A percentile compares a stretch with the other conserved stretches of the same genome.
These are phyloP conservation scores for Colletotrichum sp. DNA, from an alignment of 2,329 filamentous ascomycete genomes.

Conservation along the genomic window DNA sequence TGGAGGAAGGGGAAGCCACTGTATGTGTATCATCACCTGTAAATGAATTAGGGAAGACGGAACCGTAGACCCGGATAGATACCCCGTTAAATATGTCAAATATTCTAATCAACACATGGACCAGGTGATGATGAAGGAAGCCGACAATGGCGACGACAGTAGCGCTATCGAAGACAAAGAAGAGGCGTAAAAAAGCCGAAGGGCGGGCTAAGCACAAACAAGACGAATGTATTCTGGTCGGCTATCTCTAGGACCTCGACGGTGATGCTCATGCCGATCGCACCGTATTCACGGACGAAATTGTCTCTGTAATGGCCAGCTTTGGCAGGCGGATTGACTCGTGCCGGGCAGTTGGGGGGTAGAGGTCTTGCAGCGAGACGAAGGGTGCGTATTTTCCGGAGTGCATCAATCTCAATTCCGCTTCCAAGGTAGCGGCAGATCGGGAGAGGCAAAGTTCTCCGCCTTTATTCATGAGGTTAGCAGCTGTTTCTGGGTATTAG, in stretches of 20 bases:
- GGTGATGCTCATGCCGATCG: background rate
- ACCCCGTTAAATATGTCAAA: background rate
- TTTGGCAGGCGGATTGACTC: background rate
- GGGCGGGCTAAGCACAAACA: background rate
- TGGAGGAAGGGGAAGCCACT: background rate
- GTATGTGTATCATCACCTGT: background rate
- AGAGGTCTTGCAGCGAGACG: background rate
- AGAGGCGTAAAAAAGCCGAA: background rate
- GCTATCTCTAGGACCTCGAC: background rate
- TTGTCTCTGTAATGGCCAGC: background rate
- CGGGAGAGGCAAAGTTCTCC: background rate
- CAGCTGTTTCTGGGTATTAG: background rate
- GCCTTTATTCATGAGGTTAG: background rate
- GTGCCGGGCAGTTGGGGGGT: background rate
- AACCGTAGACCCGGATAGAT: background rate
- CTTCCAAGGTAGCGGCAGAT: background rate
- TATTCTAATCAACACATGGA: background rate
- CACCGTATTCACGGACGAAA: background rate
- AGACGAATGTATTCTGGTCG: background rate
- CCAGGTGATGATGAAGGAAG: background rate
- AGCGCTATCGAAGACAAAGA: background rate
- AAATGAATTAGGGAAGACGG: background rate
- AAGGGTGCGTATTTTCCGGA: background rate
- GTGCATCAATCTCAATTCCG: background rate
- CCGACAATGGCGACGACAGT: background rate